A percentile compares a stretch with the other conserved stretches of the same genome.
Evolutionary conservation across 306 rosid genomes (phyloP).

Genomic region (Vicia villosa): DNA sequence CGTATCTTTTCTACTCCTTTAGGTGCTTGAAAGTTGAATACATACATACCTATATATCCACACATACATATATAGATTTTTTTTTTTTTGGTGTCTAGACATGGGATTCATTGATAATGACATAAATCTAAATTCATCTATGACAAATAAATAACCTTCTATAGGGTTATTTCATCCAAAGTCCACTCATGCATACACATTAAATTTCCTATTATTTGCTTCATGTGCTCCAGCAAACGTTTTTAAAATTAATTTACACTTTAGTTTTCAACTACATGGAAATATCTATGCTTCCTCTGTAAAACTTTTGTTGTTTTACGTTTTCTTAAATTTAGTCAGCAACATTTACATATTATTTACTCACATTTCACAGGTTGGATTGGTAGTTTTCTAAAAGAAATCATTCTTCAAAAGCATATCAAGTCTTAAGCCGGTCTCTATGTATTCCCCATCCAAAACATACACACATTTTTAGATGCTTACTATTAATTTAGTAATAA

Average conservation of each 20-base stretch:
- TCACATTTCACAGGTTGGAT: slow-evolving; percentile 14
- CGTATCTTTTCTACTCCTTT: slow-evolving; percentile 92
- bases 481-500: slow-evolving; percentile 20
- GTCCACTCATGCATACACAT: background rate
- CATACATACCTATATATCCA: background rate
- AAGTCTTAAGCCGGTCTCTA: background rate
- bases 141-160: slow-evolving; percentile 12
- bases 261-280: slow-evolving; percentile 9
- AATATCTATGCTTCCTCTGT: slow-evolving; percentile 6
- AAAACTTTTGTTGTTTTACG: slow-evolving; percentile 7
- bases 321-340: slow-evolving; percentile 17
- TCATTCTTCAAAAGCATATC: background rate
- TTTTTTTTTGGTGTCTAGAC: background rate
- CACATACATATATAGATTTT: background rate
- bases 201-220: slow-evolving; percentile 5
- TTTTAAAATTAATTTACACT: background rate
- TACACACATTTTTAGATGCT: slow-evolving; percentile 17
- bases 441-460: slow-evolving; percentile 8
- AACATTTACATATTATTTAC: slow-evolving; percentile 16
- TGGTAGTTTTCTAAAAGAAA: slow-evolving; percentile 26
- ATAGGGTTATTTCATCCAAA: slow-evolving; percentile 10
- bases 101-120: slow-evolving; percentile 28
- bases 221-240: background rate
- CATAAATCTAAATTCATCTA: slow-evolving; percentile 8
- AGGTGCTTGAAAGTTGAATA: slow-evolving; percentile 54